Evolutionary conservation across 192 early-diverging fungal genomes (phyloP), one percentile per base, ranked within the genome.

Genomic region (Podila epigama): DNA sequence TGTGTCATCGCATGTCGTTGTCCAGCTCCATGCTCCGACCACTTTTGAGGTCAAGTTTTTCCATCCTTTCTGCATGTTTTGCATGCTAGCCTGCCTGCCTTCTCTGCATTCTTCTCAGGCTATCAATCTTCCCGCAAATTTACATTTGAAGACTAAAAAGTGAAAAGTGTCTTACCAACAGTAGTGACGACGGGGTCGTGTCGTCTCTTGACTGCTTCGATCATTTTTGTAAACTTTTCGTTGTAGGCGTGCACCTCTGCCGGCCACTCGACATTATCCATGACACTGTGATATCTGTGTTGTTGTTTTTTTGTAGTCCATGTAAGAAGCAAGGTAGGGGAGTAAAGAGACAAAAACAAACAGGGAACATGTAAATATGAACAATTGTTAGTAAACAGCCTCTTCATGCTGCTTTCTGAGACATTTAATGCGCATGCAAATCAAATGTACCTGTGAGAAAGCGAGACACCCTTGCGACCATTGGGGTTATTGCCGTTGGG

Each of bases 121-220:
- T 16, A 8, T 41, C 16, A 8, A 8, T 41, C 40, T 16, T 41
- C 40, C 40, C 40, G 10, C 40, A 41, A 41, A 41, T 41, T 16
- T 41, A 41, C 8, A 41, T 11, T n/a, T n/a, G n/a, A n/a, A n/a
- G 13, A 2, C 27, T 39, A n/a, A 13, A 1, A 18, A 9, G 22
- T 39, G 51, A 8, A 33, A 37, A 55, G 54, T n/a, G n/a, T n/a
- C 81, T 56, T 84, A 90, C 89, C 88, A 48, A 97, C 82, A 32
- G 95, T 93, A 6, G 94, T 93, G 8, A 95, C 94, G 11, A 95
- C 94, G 25, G 95, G 94, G 68, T 96, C 94, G 60, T 98, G 97
- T 55, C 97, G 84, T 58, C 90, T 85, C 79, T 98, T 98, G 51
- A 98, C 95, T 51, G 83, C 86, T 64, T 98, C 95, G 62, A 98